Evolutionary conservation across 768 basidiomycete genomes (phyloP).

Genomic region (Xerocomellus chrysenteron): DNA sequence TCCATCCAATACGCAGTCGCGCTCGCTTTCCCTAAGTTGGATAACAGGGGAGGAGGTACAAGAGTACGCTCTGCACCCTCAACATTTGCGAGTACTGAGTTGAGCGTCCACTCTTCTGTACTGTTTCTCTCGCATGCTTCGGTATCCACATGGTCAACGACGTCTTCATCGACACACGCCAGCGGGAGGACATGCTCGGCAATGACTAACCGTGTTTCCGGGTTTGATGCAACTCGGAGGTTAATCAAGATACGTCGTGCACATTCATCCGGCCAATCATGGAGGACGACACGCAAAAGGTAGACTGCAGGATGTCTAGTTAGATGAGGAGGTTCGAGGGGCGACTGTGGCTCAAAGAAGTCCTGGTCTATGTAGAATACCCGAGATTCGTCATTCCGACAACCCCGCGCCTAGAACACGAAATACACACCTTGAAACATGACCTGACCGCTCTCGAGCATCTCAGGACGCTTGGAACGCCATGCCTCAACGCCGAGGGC

Average conservation of each 20-base stretch:
- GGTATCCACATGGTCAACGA: slow-evolving; percentile 2
- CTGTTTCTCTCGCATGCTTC: slow-evolving; percentile 7
- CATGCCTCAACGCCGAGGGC: slow-evolving; percentile 57
- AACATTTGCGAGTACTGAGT: slow-evolving; percentile 37
- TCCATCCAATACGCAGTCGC: slow-evolving; percentile 70
- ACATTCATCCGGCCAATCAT: slow-evolving; percentile 74
- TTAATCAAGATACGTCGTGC: slow-evolving; percentile 46
- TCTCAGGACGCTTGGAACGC: slow-evolving; percentile 55
- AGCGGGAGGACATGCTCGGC: slow-evolving; percentile 71
- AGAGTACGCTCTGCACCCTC: slow-evolving; percentile 54
- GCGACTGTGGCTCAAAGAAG: slow-evolving; percentile 66
- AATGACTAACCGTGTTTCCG: slow-evolving; percentile 59
- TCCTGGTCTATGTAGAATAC: slow-evolving; percentile 52
- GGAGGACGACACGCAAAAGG: slow-evolving; percentile 67
- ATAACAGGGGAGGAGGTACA: slow-evolving; percentile 60
- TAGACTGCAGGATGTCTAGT: slow-evolving; percentile 57
- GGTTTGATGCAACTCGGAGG: slow-evolving; percentile 38
- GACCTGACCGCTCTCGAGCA: slow-evolving; percentile 53
- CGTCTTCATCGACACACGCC: slow-evolving; percentile 56
- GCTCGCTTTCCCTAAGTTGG: slow-evolving; percentile 73
- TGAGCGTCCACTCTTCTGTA: slow-evolving; percentile 28
- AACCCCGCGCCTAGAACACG: background rate
- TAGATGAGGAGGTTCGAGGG: slow-evolving; percentile 28
- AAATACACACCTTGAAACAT: slow-evolving; percentile 46
- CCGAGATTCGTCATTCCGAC: background rate